Evolutionary conservation across 805 yeast genomes (phyloP).

Genomic region (Grigorovia jiainica): DNA sequence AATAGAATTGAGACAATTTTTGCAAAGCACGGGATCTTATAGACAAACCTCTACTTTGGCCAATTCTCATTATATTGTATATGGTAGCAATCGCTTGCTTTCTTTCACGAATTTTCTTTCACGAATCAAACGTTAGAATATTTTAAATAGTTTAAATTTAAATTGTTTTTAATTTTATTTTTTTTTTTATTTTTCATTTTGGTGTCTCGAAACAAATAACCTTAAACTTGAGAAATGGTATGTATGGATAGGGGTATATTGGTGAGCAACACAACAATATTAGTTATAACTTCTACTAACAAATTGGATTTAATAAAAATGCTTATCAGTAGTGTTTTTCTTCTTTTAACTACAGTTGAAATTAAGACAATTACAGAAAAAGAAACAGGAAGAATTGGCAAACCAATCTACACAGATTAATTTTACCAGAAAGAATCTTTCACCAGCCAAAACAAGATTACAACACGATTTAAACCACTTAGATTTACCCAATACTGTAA

Average conservation of each 20-base stretch:
- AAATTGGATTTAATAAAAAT: background rate
- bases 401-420: background rate
- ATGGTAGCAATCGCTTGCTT: no score
- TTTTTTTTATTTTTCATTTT: no score
- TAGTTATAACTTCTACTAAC: conserved; percentile 1
- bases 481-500: conserved; percentile 20
- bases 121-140: no score
- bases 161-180: no score
- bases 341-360: conserved; percentile 13
- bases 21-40: conserved; percentile 20
- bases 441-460: conserved; percentile 19
- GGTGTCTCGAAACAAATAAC: no score
- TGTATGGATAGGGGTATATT: no score
- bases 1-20: conserved; percentile 13
- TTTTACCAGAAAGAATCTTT: background rate
- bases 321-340: no score
- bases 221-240: no score
- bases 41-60: conserved; percentile 1
- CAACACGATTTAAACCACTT: conserved; percentile 18
- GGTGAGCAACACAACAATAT: no score
- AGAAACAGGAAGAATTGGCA: conserved; percentile 11
- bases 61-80: conserved; percentile 1
- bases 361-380: conserved; percentile 20
- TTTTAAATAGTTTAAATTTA: no score
- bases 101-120: no score